A percentile compares a stretch with the other conserved stretches of the same genome.
Evolutionary conservation across 495 filamentous ascomycete species (phyloP).

Genomic region (Peziza echinospora): DNA sequence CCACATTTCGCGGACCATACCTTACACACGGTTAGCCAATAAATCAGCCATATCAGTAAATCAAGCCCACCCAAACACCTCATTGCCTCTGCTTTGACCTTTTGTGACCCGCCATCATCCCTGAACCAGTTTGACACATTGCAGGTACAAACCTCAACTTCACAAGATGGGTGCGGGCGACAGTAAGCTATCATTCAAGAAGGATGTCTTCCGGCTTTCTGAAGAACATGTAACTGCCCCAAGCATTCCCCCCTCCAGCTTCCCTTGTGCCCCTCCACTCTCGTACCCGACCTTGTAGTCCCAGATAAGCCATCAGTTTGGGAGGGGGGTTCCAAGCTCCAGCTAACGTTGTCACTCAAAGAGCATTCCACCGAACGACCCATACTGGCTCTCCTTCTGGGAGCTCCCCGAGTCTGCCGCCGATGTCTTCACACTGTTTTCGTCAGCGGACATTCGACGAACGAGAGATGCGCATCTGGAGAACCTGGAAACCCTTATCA

Average conservation of each 20-base stretch:
- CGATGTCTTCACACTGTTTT: conserved; percentile 93
- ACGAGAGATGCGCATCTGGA: conserved; percentile 66
- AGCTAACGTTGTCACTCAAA: conserved; percentile 12
- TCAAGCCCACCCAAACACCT: too few species aligned
- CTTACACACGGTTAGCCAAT: too few species aligned
- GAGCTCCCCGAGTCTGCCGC: conserved; percentile 89
- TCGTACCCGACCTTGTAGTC: background rate
- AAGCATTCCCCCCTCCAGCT: background rate
- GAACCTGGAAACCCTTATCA: conserved; percentile 80
- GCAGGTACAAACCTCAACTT: too few species aligned
- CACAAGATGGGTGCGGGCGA: conserved; percentile 94
- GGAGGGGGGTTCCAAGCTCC: background rate
- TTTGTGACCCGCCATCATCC: too few species aligned
- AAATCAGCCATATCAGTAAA: too few species aligned
- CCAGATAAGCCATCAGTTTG: background rate
- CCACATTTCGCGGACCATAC: too few species aligned
- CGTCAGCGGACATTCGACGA: conserved; percentile 75
- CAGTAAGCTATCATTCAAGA: conserved; percentile 97
- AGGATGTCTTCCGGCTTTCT: conserved; percentile 92
- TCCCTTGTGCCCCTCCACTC: background rate
- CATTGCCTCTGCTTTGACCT: too few species aligned
- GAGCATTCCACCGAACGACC: conserved; percentile 68
- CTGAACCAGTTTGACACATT: too few species aligned
- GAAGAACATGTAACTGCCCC: conserved; percentile 37
- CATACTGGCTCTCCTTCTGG: conserved; percentile 95